These are phyloP conservation scores for Capronia americana DNA, from an alignment of 2,329 filamentous ascomycete genomes.

Conservation along the genomic window DNA sequence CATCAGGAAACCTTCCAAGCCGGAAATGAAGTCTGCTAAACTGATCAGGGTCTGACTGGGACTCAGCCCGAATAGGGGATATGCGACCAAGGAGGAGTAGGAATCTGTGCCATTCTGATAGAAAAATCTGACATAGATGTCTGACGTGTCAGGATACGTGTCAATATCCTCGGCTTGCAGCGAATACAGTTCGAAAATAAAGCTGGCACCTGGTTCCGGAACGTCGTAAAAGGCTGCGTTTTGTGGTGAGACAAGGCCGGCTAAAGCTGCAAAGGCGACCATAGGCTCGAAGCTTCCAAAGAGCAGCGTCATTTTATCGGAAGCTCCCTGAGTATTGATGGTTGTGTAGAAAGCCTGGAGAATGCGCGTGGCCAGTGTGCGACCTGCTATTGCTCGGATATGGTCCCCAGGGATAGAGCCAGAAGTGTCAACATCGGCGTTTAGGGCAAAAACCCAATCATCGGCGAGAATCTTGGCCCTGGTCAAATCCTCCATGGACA, in stretches of 20 bases:
- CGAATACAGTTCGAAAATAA: conserved; percentile 61
- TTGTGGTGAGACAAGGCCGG: conserved; percentile 48
- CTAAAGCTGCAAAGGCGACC: conserved; percentile 57
- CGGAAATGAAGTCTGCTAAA: conserved; percentile 58
- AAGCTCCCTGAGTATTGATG: conserved; percentile 46
- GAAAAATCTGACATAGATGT: conserved; percentile 63
- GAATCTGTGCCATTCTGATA: conserved; percentile 62
- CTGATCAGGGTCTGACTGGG: conserved; percentile 55
- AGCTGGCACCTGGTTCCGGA: conserved; percentile 56
- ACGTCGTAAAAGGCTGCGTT: conserved; percentile 56
- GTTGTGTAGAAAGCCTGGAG: conserved; percentile 49
- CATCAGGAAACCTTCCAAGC: conserved; percentile 54
- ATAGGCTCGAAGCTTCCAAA: conserved; percentile 60
- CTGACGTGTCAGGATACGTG: conserved; percentile 49
- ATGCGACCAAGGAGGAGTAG: conserved; percentile 47
- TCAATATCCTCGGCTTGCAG: conserved; percentile 43
- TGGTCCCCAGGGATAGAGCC: conserved; percentile 36
- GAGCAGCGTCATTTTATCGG: conserved; percentile 54
- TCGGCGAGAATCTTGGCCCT: conserved; percentile 51
- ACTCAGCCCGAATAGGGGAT: conserved; percentile 59
- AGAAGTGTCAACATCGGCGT: conserved; percentile 44
- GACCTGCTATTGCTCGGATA: conserved; percentile 52
- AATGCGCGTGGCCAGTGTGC: conserved; percentile 50
- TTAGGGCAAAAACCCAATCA: conserved; percentile 55
- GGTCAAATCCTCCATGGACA: conserved; percentile 44